Conservation (phyloP, 2,329 filamentous ascomycete genomes). For the Xylariaceae sp. region DNA sequence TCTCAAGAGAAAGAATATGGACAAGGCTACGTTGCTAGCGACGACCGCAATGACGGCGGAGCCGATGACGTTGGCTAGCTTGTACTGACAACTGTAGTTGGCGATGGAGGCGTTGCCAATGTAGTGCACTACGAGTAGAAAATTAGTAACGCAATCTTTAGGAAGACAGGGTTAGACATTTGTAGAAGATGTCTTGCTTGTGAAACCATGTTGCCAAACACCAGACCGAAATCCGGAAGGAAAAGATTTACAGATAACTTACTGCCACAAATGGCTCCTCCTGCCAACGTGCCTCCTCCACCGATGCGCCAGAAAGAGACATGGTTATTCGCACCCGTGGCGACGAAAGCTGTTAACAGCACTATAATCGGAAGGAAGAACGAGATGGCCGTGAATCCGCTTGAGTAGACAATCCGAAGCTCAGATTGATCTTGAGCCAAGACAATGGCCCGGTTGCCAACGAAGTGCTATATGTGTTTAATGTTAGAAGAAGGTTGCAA, state of each 20-base stretch:
- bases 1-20: conserved; percentile 79
- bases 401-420: conserved; percentile 77
- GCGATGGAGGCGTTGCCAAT: conserved; percentile 82
- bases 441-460: conserved; percentile 80
- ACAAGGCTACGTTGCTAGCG: conserved; percentile 73
- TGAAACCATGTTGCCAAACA: neutral
- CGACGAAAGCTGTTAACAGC: conserved; percentile 73
- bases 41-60: conserved; percentile 75
- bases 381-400: conserved; percentile 75
- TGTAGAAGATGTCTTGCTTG: neutral
- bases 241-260: conserved; percentile 7
- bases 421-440: conserved; percentile 67
- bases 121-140: conserved; percentile 69
- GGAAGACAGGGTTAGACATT: neutral
- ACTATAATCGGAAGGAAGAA: conserved; percentile 82
- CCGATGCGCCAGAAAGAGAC: conserved; percentile 65
- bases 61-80: conserved; percentile 65
- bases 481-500: conserved; percentile 46
- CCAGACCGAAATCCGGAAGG: neutral
- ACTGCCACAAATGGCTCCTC: conserved; percentile 76
- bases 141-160: neutral
- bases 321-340: conserved; percentile 66
- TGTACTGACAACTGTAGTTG: conserved; percentile 75
- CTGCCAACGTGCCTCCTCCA: conserved; percentile 72
- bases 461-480: conserved; percentile 69